phyloP scores from a whole-genome alignment of 2,329 filamentous ascomycete genomes.

The Didymella arachidicola region DNA sequence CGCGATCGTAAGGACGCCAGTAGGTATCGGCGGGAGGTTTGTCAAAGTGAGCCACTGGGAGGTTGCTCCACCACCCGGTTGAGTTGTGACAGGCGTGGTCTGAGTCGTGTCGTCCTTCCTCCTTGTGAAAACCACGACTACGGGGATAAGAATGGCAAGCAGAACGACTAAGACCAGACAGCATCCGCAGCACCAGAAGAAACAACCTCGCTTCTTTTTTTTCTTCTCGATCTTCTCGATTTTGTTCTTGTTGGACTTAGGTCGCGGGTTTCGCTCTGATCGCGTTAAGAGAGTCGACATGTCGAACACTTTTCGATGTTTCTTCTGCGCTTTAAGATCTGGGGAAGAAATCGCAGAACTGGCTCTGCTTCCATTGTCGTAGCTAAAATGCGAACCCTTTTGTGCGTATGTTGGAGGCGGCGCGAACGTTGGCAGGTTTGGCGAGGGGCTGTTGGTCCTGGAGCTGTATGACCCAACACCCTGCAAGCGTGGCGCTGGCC shows the following conservation, averaged over 20 bases:
- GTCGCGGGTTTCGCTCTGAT: conserved; percentile 27
- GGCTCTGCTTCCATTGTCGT: conserved; percentile 36
- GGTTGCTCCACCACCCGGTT: conserved; percentile 26
- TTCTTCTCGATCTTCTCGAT: conserved; percentile 43
- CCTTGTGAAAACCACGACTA: conserved; percentile 46
- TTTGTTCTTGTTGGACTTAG: conserved; percentile 26
- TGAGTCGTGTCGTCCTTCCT: conserved; percentile 50
- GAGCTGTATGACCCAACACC: conserved; percentile 19
- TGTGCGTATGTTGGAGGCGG: conserved; percentile 41
- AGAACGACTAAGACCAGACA: conserved; percentile 47
- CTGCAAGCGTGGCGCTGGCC: conserved; percentile 27
- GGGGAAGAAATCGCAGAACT: conserved; percentile 33
- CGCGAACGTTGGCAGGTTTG: conserved; percentile 39
- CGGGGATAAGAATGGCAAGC: conserved; percentile 51
- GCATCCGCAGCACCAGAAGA: conserved; percentile 48
- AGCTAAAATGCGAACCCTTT: conserved; percentile 39
- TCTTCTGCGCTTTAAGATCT: conserved; percentile 39
- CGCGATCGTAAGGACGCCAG: conserved; percentile 79
- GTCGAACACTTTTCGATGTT: conserved; percentile 42
- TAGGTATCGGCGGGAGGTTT: conserved; percentile 84
- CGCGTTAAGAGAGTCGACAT: conserved; percentile 37
- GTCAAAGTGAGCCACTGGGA: conserved; percentile 82
- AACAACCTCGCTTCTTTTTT: conserved; percentile 44
- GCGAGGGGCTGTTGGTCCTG: conserved; percentile 26
- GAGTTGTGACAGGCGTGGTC: conserved; percentile 18